Conservation (phyloP, 2,329 filamentous ascomycete genomes). For the Periconia digitata region DNA sequence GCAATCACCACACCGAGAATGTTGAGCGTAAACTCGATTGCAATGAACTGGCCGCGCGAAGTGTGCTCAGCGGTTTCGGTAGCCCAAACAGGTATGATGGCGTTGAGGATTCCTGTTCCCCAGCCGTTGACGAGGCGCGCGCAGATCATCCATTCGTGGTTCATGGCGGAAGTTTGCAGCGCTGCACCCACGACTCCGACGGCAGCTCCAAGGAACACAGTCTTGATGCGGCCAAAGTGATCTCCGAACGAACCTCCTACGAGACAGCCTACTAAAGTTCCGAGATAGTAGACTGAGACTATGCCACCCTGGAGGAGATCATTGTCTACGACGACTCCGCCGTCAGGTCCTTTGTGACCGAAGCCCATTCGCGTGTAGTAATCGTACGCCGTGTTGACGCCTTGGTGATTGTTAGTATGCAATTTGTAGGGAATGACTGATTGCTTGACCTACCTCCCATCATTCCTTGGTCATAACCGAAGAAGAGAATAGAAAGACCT, state of each 20-base stretch:
- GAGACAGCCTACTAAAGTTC: conserved; percentile 28
- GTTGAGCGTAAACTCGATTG: conserved; percentile 73
- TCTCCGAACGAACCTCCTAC: conserved; percentile 28
- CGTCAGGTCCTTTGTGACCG: conserved; percentile 27
- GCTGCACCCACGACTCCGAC: conserved; percentile 53
- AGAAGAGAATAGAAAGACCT: conserved; percentile 34
- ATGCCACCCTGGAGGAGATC: conserved; percentile 36
- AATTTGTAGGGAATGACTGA: background rate
- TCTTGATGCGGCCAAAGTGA: conserved; percentile 29
- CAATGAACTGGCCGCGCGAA: conserved; percentile 68
- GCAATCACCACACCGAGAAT: conserved; percentile 68
- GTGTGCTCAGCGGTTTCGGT: conserved; percentile 70
- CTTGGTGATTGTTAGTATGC: background rate
- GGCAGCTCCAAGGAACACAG: conserved; percentile 28
- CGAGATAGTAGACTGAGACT: conserved; percentile 35
- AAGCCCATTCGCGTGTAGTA: conserved; percentile 36
- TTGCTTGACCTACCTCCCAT: conserved; percentile 27
- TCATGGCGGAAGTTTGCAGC: conserved; percentile 67
- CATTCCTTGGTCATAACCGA: conserved; percentile 38
- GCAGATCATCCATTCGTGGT: conserved; percentile 59
- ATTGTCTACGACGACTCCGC: conserved; percentile 25
- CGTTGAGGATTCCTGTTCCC: conserved; percentile 70
- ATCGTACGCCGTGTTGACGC: conserved; percentile 33
- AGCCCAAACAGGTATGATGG: conserved; percentile 71
- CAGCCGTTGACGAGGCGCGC: conserved; percentile 64